A percentile compares a stretch with the other conserved stretches of the same genome.
Evolutionary conservation across 305 asterid species (phyloP).

Genomic region (Fraxinus greggii): DNA sequence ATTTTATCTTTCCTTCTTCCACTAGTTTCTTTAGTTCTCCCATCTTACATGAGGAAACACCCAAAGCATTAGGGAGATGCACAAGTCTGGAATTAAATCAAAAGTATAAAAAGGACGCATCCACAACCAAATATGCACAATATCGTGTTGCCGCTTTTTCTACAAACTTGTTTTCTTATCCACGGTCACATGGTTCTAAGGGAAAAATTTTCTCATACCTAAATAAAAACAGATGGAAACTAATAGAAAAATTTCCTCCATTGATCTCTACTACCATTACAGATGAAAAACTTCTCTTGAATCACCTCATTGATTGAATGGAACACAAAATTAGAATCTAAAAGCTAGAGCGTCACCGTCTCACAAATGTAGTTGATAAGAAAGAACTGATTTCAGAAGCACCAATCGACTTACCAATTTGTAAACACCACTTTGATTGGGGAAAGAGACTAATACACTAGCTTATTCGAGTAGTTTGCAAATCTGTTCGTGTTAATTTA

Average conservation of each 20-base stretch:
- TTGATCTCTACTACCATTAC: background rate
- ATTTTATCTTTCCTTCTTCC: constrained; percentile 49
- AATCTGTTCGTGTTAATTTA: background rate
- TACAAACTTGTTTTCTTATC: background rate
- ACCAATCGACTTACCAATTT: background rate
- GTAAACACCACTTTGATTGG: background rate
- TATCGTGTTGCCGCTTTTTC: background rate
- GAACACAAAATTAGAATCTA: background rate
- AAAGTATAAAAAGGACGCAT: background rate
- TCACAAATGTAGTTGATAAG: background rate
- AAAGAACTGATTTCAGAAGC: background rate
- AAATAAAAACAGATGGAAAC: background rate
- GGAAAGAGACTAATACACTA: background rate
- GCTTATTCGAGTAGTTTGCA: background rate
- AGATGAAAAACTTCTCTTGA: background rate
- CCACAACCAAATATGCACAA: background rate
- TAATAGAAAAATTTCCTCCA: background rate
- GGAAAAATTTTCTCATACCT: background rate
- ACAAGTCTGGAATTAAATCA: background rate
- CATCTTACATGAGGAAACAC: constrained; percentile 20
- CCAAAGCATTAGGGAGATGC: background rate
- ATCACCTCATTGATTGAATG: background rate
- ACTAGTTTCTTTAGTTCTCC: constrained; percentile 50
- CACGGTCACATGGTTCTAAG: background rate
- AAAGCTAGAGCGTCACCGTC: background rate